Evolutionary conservation across 1,284 basidiomycete genomes (phyloP), one percentile per base, ranked within the genome.

Genomic region (Ustilago sp.): DNA sequence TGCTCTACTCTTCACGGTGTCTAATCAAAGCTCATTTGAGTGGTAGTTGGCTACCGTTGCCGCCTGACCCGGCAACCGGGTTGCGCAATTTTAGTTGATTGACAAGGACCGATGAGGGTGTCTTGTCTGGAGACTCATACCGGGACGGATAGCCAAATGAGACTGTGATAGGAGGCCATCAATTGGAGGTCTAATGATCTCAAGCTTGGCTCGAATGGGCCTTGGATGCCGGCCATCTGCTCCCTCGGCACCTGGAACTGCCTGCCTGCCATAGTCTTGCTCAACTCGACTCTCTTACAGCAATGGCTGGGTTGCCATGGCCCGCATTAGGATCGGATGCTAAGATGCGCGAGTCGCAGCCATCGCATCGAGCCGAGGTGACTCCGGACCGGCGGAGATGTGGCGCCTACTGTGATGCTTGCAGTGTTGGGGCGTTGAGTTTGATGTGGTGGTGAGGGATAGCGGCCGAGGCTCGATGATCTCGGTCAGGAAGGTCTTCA

Each of bases 1-100:
- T 15, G 51, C 35, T 53, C n/a, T 32, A 7, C 23, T 32, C 13
- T 13, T 53, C n/a, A 31, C 15, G 28, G n/a, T 50, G 28, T 32
- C 28, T 50, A 50, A 28, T 50, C 48, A 31, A 50, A 31, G 48
- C 48, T 50, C 48, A 50, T 6, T 50, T 13, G n/a, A 12, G 48
- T 19, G 38, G 15, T 31, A 4, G 28, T 32, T 13, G 23, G 9
- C 32, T 31, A 12, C 43, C 43, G 43, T 45, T 45, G 43, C n/a
- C 43, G 43, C 43, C 43, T 45, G 43, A 45, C 43, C 43, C 43
- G 19, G 43, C n/a, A 45, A 28, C 23, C 23, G 23, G 23, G 23
- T 28, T 28, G 23, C 2, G 23, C 23, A 0, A 28, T 28, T 28
- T 11, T 19, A 6, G n/a, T 17, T 11, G 43, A 45, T 45, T 5